Percentiles rank a stretch among this genome's conserved stretches.
Evolutionary conservation across 305 asterid genomes (phyloP).

Genomic region (Salvia sclarea): DNA sequence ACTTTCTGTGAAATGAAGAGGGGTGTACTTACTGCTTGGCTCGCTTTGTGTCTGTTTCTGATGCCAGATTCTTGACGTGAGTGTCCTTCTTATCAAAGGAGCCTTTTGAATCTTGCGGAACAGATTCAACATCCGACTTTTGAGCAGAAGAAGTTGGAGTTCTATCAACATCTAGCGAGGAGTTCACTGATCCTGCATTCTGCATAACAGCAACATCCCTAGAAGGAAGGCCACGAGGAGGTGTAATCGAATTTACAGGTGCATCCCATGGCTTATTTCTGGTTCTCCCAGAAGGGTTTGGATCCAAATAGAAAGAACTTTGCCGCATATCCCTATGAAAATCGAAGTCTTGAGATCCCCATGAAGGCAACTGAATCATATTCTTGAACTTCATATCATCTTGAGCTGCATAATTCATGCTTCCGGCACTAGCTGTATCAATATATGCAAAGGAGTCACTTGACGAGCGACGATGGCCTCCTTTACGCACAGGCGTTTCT

Average conservation of each 20-base stretch:
- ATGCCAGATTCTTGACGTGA: slow-evolving; percentile 51
- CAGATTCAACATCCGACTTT: slow-evolving; percentile 59
- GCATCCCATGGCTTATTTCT: slow-evolving; percentile 65
- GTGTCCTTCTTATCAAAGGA: slow-evolving; percentile 60
- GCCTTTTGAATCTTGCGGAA: slow-evolving; percentile 52
- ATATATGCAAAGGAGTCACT: slow-evolving; percentile 83
- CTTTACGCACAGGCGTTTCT: slow-evolving; percentile 71
- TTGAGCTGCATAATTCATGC: slow-evolving; percentile 56
- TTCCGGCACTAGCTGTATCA: slow-evolving; percentile 50
- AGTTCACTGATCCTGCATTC: slow-evolving; percentile 41
- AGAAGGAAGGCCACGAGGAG: slow-evolving; percentile 54
- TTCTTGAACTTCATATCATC: slow-evolving; percentile 58
- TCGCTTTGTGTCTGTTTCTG: slow-evolving; percentile 83
- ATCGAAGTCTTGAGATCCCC: slow-evolving; percentile 79
- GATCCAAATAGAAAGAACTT: slow-evolving; percentile 52
- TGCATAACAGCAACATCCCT: slow-evolving; percentile 44
- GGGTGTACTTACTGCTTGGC: slow-evolving; percentile 86
- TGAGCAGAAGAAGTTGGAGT: slow-evolving; percentile 49
- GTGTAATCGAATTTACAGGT: slow-evolving; percentile 46
- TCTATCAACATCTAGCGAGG: slow-evolving; percentile 62
- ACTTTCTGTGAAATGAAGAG: slow-evolving; percentile 24
- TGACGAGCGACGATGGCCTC: slow-evolving; percentile 84
- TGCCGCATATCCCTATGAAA: slow-evolving; percentile 51
- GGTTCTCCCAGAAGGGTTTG: slow-evolving; percentile 46
- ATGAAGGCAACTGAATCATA: slow-evolving; percentile 48